Evolutionary conservation across 306 rosid genomes (phyloP), one percentile per base, ranked within the genome.

Genomic region (Quercus engelmannii): DNA sequence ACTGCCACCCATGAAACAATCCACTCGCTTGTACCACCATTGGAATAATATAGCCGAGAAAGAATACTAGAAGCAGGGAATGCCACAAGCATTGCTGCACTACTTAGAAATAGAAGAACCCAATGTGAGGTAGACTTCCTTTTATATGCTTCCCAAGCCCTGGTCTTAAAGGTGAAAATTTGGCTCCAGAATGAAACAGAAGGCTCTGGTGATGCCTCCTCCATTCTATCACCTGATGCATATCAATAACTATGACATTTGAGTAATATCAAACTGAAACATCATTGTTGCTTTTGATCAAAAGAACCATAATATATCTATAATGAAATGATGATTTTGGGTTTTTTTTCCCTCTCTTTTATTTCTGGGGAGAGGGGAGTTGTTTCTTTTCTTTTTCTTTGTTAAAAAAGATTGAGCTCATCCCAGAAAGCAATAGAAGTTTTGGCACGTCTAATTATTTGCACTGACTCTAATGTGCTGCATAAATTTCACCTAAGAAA

Each of bases 1-100:
- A 91, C 99, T 20, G 97, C 89, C 15, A 87, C 93, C 97, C 99
- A 92, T 54, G 99, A 94, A 82, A 94, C 91, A 81, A 94, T 91
- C 97, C 99, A 94, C 84, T 94, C 91, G 87, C 97, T 94, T 43
- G 88, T 73, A 23, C 99, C 99, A 1, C 99, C 97, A 41, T 92
- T 86, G 25, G 76, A 75, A 64, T 82, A 94, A 84, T 92, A 94
- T 64, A 92, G 85, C 61, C 99, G 97, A 73, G 99, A 92, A 19
- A 94, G 91, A 82, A 94, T 84, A 78, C 93, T 86, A 8, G 97
- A 90, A 57, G 99, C 97, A 21, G 99, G 99, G 85, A 94, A 94
- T 0, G 97, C 99, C 64, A 90, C 82, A 4, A 92, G 97, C 99
- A 94, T 94, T 5, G 91, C 97, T 15, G 72, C 25, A 77, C 92